Evolutionary conservation across 2,329 filamentous ascomycete species (phyloP), one percentile per base, ranked within the genome.

Genomic region (Aspergillus brunneoviolaceus): DNA sequence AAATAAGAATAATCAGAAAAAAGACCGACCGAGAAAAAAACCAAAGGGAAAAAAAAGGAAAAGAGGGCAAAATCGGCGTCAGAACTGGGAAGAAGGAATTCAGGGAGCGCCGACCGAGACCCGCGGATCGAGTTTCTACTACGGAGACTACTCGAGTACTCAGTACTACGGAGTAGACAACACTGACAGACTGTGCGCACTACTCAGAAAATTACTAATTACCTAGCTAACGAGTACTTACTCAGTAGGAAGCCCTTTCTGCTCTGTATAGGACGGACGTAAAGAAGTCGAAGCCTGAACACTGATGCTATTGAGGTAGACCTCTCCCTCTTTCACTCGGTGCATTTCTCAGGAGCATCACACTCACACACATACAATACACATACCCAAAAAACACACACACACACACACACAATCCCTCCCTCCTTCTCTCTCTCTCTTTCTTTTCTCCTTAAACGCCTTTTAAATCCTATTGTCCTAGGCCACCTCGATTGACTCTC

Each of bases 51-150:
- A 56, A 52, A 59, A 59, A 56, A 56, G 51, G 51, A 48, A 55
- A 63, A 63, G 54, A 57, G 54, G 51, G 25, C 21, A 52, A 48
- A 55, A 60, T 61, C 52, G 57, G 58, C 55, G 53, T 62, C 57
- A 56, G 57, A 60, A 55, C 59, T 58, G 55, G 58, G 57, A 31
- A 64, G 57, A 45, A 62, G 59, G 59, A 66, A 65, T 67, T 66
- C 65, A 67, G 61, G 64, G 63, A 66, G 64, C 49, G 65, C 58
- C 60, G 61, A 65, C 61, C 59, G 62, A 58, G 56, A 62, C 57
- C 60, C 58, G 59, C 58, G 64, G 58, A 66, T 63, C 49, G 50
- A 57, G 57, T 60, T 23, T 23, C 23, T 23, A 23, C 23, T 50
- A 48, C 21, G 21, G 21, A 21, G 21, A 21, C 55, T 51, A 35